Evolutionary conservation across 495 filamentous ascomycete genomes (phyloP).

Genomic region (Xylaria sp.): DNA sequence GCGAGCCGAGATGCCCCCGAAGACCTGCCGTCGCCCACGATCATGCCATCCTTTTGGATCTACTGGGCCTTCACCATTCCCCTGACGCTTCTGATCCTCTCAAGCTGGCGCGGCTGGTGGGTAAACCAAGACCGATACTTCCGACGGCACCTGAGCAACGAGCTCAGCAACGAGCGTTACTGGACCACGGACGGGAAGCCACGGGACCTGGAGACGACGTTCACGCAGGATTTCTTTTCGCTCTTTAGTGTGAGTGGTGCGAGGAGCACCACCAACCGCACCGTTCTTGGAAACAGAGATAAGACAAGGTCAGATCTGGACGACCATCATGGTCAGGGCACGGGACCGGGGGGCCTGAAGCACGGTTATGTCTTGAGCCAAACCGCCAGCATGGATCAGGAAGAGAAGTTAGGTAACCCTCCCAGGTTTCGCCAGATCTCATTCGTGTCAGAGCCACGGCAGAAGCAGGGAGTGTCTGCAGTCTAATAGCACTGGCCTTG

Average conservation of each 20-base stretch:
- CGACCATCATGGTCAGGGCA: conserved; percentile 16
- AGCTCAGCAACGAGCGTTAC: conserved; percentile 45
- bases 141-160: conserved; percentile 41
- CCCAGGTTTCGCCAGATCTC: conserved; percentile 35
- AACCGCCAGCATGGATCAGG: conserved; percentile 27
- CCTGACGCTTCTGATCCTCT: conserved; percentile 41
- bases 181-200: conserved; percentile 44
- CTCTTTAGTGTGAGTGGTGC: conserved; percentile 37
- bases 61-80: conserved; percentile 45
- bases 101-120: conserved; percentile 45
- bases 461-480: conserved; percentile 24
- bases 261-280: conserved; percentile 32
- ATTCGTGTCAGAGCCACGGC: conserved; percentile 33
- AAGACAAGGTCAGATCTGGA: conserved; percentile 13
- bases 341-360: conserved; percentile 25
- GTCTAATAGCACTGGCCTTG: conserved; percentile 21
- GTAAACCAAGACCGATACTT: conserved; percentile 45
- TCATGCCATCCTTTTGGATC: conserved; percentile 45
- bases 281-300: conserved; percentile 32
- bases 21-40: conserved; percentile 33
- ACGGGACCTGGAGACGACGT: conserved; percentile 41
- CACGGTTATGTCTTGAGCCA: conserved; percentile 22
- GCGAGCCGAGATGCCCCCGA: conserved; percentile 29
- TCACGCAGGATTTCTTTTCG: conserved; percentile 44
- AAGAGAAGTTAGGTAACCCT: conserved; percentile 30